A percentile compares a stretch with the other conserved stretches of the same genome.
Conservation (phyloP, 805 yeast genomes). For the Millerozyma acaciae region DNA sequence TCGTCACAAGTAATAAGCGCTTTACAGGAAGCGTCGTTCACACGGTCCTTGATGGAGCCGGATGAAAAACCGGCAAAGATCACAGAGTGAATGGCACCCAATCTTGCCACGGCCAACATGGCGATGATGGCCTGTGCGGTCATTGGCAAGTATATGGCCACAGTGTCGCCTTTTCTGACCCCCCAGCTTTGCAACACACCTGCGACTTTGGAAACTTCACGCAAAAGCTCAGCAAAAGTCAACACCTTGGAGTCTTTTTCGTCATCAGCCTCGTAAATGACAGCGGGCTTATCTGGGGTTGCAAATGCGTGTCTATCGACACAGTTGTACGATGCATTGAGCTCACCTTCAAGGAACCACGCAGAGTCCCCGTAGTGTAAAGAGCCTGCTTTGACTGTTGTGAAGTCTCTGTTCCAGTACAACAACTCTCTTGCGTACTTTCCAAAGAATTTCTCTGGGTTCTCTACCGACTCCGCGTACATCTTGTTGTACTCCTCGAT, state of each 20-base stretch:
- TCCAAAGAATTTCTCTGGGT: constrained; percentile 81
- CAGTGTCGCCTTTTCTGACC: constrained; percentile 77
- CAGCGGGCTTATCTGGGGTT: constrained; percentile 69
- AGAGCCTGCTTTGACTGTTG: constrained; percentile 60
- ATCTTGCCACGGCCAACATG: constrained; percentile 70
- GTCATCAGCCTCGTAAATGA: constrained; percentile 80
- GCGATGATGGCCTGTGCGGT: constrained; percentile 75
- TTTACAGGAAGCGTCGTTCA: constrained; percentile 66
- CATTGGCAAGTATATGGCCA: constrained; percentile 85
- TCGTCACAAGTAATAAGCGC: constrained; percentile 79
- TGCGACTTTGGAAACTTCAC: constrained; percentile 67
- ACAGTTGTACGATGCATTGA: constrained; percentile 78
- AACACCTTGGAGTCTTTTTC: constrained; percentile 58
- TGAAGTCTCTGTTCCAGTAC: constrained; percentile 77
- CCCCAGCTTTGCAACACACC: constrained; percentile 66
- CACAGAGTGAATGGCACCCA: constrained; percentile 83
- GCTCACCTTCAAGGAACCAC: constrained; percentile 77
- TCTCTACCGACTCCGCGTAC: constrained; percentile 70
- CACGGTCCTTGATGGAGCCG: constrained; percentile 67
- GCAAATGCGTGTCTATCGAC: constrained; percentile 76
- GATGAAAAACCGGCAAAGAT: constrained; percentile 83
- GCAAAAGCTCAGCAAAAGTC: constrained; percentile 68
- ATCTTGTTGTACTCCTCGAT: constrained; percentile 65
- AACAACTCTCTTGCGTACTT: constrained; percentile 68
- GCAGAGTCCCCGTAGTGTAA: constrained; percentile 53